These are phyloP conservation scores for Cucurbita moschata DNA, from an alignment of 306 rosid species.

Conservation along the genomic window DNA sequence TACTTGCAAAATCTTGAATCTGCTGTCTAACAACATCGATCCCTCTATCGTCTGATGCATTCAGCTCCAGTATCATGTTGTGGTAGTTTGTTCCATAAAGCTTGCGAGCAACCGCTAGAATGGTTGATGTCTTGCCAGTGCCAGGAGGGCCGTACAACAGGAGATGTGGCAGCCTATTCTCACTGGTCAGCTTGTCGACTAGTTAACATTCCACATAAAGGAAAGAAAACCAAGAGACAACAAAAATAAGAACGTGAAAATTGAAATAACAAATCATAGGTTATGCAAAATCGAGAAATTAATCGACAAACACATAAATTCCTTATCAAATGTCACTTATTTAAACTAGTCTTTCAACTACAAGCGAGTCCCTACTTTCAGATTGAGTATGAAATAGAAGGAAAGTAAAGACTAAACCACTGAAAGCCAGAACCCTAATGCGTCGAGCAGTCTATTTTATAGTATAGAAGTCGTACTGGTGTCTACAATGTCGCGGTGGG, in stretches of 20 bases:
- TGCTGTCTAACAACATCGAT: slow-evolving; percentile 86
- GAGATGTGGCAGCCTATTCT: slow-evolving; percentile 89
- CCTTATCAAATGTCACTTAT: too few species aligned
- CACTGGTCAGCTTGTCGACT: slow-evolving; percentile 84
- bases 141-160: slow-evolving; percentile 93
- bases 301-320: background rate
- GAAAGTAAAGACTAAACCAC: background rate
- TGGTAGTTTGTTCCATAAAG: slow-evolving; percentile 61
- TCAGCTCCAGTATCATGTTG: slow-evolving; percentile 81
- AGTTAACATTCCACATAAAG: slow-evolving; percentile 6
- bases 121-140: slow-evolving; percentile 89
- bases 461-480: slow-evolving; percentile 39
- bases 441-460: background rate
- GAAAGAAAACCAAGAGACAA: background rate
- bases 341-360: background rate
- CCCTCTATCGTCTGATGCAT: slow-evolving; percentile 94
- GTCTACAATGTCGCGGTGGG: slow-evolving; percentile 94
- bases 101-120: slow-evolving; percentile 85
- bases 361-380: background rate
- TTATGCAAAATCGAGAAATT: background rate
- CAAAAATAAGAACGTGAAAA: background rate
- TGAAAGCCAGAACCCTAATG: slow-evolving; percentile 11
- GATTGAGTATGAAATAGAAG: background rate
- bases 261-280: background rate
- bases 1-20: slow-evolving; percentile 93